These are phyloP conservation scores for Termitomyces sp. DNA, from an alignment of 768 basidiomycete genomes.

Conservation along the genomic window DNA sequence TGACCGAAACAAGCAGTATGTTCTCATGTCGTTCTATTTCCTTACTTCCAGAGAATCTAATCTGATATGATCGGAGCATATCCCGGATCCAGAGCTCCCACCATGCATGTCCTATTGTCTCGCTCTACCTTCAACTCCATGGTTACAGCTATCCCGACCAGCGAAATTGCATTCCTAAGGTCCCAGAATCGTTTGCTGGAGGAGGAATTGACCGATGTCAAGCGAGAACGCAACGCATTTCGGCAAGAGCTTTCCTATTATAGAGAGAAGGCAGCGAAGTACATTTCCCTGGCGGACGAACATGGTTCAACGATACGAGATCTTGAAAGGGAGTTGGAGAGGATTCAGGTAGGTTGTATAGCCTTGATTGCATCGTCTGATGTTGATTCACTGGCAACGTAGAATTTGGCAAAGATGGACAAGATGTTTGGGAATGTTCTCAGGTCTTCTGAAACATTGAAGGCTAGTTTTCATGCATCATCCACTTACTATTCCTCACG, in stretches of 20 bases:
- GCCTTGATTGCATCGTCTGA: too few species aligned
- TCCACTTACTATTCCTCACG: too few species aligned
- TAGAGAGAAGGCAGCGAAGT: not conserved
- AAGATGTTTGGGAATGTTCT: too few species aligned
- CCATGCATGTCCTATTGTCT: too few species aligned
- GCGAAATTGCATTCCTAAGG: not conserved
- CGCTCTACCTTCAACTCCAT: not conserved
- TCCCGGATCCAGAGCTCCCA: not conserved
- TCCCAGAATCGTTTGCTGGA: not conserved
- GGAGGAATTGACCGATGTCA: slow-evolving; percentile 1
- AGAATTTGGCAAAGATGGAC: not conserved
- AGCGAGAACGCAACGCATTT: not conserved
- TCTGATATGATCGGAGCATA: not conserved
- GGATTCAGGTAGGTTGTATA: not conserved
- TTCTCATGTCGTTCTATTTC: too few species aligned
- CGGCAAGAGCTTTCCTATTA: not conserved
- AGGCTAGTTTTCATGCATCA: not conserved
- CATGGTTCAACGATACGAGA: not conserved
- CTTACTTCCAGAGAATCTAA: not conserved
- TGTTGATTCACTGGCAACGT: too few species aligned
- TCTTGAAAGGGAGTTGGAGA: slow-evolving; percentile 1
- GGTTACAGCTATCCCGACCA: not conserved
- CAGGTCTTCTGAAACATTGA: not conserved
- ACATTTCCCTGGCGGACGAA: not conserved
- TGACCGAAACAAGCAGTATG: too few species aligned